Base-by-base conservation (phyloP, 2,329 filamentous ascomycete genomes). In the Fusarium sp. region DNA sequence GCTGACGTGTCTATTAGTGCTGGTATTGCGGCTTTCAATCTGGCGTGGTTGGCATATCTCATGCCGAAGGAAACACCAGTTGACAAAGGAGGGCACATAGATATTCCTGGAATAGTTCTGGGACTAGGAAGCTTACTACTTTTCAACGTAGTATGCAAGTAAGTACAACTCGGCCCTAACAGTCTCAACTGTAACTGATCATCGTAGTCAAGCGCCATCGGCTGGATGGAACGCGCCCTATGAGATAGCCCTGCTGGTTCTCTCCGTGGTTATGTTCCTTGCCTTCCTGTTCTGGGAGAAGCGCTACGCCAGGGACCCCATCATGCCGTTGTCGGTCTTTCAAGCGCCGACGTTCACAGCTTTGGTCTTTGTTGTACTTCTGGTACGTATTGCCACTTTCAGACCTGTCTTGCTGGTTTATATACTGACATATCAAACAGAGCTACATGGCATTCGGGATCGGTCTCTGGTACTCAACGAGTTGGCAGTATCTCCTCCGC, bases 61-160 rank as follows among this genome's bases (percentile, higher is more conserved):
- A 58, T 69, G 58, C 66, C 66, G 0, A 69, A 69, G 5, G 77
- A 78, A 25, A 60, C 46, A 1, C 78, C 76, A 0, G 71, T 80
- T 4, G 77, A 79, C 6, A 66, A 70, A 23, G 56, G 60, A 7
- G 79, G 79, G 0, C 74, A 72, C 7, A 70, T 80, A 4, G 79
- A 80, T n/a, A 7, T 64, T 3, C 66, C 66, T 19, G 66, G 66
- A 1, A 48, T 48, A 0, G 0, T 69, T 0, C 60, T 83, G 78
- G 69, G 60, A 83, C 16, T 86, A 84, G 2, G 80, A 80, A 4
- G 76, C 74, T 11, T 76, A 85, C 7, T 84, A 81, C 71, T 86
- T 0, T 87, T 87, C 63, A 87, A 85, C 60, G 80, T 88, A n/a
- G 82, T 82, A 4, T 87, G 85, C 82, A 87, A 86, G 85, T 86